A percentile compares a stretch with the other conserved stretches of the same genome.
Conservation (phyloP, 2,329 filamentous ascomycete species). For the Hymenoscyphus scutula region DNA sequence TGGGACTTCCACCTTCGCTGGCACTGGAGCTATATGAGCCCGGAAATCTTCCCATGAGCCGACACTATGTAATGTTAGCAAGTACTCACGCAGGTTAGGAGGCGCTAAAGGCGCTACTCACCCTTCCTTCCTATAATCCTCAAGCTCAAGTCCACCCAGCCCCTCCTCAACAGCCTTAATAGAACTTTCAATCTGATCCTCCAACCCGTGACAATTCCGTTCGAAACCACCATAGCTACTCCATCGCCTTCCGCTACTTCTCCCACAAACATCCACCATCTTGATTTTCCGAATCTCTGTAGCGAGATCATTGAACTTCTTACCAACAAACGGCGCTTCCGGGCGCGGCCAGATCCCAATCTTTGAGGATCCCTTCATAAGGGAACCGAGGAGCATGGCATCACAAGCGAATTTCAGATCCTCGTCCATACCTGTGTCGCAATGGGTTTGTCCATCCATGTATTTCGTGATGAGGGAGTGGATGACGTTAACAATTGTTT, state of each 20-base stretch:
- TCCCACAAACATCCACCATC: constrained; percentile 27
- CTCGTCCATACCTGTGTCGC: constrained; percentile 21
- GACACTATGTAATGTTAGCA: constrained; percentile 15
- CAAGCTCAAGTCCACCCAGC: constrained; percentile 21
- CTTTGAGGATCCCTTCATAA: constrained; percentile 26
- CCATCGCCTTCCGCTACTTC: constrained; percentile 22
- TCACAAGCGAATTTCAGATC: constrained; percentile 25
- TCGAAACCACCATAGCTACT: constrained; percentile 17
- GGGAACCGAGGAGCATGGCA: constrained; percentile 29
- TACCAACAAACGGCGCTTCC: constrained; percentile 22
- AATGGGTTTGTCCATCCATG: constrained; percentile 20
- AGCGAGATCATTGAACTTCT: constrained; percentile 24
- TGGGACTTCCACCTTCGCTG: constrained; percentile 3
- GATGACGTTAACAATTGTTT: constrained; percentile 20
- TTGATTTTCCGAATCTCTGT: constrained; percentile 23
- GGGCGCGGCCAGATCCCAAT: constrained; percentile 31
- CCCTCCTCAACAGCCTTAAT: constrained; percentile 22
- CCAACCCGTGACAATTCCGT: constrained; percentile 24
- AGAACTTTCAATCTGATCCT: constrained; percentile 22
- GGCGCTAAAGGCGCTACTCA: constrained; percentile 12
- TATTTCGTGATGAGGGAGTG: constrained; percentile 24
- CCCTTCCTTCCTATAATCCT: constrained; percentile 22
- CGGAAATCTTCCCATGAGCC: constrained; percentile 13
- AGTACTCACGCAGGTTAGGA: not conserved
- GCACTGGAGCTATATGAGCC: constrained; percentile 2